These are phyloP conservation scores for Trametes maxima DNA, from an alignment of 768 basidiomycete genomes.

Conservation along the genomic window DNA sequence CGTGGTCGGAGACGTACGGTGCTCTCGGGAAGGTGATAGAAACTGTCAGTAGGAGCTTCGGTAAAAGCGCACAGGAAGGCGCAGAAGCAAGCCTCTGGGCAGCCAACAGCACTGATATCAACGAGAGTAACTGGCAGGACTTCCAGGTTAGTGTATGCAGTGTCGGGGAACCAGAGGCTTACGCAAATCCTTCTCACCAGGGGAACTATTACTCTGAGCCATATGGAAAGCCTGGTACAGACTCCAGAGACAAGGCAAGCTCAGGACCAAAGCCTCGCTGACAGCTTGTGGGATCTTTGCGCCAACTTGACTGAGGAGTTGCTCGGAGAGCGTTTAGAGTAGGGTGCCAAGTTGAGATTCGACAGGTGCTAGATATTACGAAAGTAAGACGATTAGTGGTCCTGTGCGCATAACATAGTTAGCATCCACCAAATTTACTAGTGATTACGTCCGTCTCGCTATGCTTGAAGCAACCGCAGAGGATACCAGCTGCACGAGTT, in stretches of 20 bases:
- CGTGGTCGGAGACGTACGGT: conserved; percentile 32
- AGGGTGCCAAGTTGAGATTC: too few species aligned
- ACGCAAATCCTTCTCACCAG: conserved; percentile 6
- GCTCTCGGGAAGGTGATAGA: conserved; percentile 16
- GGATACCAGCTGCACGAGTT: too few species aligned
- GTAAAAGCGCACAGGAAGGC: conserved; percentile 34
- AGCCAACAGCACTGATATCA: conserved; percentile 32
- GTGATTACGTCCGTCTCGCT: too few species aligned
- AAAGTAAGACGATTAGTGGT: too few species aligned
- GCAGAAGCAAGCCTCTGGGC: conserved; percentile 36
- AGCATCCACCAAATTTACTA: too few species aligned
- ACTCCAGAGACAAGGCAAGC: conserved; percentile 30
- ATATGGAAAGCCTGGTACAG: conserved; percentile 27
- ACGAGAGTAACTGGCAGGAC: conserved; percentile 31
- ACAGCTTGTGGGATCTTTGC: conserved; percentile 30
- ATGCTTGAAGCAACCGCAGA: too few species aligned
- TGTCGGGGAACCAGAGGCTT: background rate
- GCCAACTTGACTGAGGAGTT: conserved; percentile 24
- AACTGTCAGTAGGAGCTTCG: conserved; percentile 24
- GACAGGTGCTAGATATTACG: too few species aligned
- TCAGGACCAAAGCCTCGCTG: conserved; percentile 21
- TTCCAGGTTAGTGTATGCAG: conserved; percentile 26
- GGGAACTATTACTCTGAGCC: conserved; percentile 34
- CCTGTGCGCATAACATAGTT: too few species aligned
- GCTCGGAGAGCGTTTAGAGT: conserved; percentile 25